Conservation (phyloP, 176 grass and related monocot species). For the Oryza australiensis region DNA sequence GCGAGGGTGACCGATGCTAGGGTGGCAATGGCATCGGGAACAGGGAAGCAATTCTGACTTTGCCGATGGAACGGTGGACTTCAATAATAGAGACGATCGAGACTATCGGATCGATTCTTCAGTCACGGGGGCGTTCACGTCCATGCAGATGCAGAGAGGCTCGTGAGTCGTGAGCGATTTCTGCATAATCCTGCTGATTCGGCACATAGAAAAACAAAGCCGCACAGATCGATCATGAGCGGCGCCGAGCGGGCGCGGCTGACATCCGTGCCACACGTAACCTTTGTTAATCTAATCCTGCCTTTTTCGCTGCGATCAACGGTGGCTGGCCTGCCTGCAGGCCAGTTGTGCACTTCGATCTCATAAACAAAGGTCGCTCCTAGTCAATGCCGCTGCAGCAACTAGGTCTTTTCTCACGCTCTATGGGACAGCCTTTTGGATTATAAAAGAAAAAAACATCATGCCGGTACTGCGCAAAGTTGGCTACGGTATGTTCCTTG, state of each 20-base stretch:
- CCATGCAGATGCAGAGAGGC: not conserved
- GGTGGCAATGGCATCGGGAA: conserved; percentile 22
- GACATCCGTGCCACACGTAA: not conserved
- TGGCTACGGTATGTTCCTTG: not conserved
- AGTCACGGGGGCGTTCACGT: not conserved
- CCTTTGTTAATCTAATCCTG: not conserved
- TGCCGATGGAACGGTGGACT: not conserved
- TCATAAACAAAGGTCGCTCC: conserved; percentile 12
- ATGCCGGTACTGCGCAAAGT: conserved; percentile 10
- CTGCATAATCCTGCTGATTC: conserved; percentile 36
- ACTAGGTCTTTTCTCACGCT: conserved; percentile 8
- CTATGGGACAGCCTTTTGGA: conserved; percentile 23
- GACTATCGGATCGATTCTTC: not conserved
- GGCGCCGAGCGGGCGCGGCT: conserved; percentile 9
- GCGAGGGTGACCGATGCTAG: conserved; percentile 1
- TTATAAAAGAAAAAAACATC: not conserved
- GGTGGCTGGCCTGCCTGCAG: conserved; percentile 2
- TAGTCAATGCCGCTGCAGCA: conserved; percentile 4
- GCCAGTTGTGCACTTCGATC: not conserved
- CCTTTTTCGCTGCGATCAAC: not conserved
- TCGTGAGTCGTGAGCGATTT: not conserved
- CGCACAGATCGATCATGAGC: conserved; percentile 1
- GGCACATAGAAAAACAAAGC: conserved; percentile 35
- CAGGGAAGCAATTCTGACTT: conserved; percentile 23
- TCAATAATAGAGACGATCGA: conserved; percentile 21